Conservation (phyloP, 768 basidiomycete species). For the Tylopilus sp. region DNA sequence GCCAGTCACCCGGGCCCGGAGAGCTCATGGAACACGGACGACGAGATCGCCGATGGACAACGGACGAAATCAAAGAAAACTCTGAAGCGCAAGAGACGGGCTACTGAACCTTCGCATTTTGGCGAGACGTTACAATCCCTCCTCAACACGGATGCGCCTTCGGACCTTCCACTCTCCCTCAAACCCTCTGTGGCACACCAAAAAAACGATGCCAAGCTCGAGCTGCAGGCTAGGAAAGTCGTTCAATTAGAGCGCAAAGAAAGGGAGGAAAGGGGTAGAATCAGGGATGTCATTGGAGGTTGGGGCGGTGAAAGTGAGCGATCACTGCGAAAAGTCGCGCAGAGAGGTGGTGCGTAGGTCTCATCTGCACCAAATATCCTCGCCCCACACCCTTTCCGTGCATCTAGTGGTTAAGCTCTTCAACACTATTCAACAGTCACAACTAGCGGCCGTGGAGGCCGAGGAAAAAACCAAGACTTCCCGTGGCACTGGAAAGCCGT, state of each 20-base stretch:
- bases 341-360: slow-evolving; percentile 62
- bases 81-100: slow-evolving; percentile 77
- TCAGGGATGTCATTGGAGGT: slow-evolving; percentile 74
- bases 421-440: slow-evolving; percentile 83
- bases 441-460: slow-evolving; percentile 49
- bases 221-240: slow-evolving; percentile 66
- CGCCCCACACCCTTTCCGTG: not conserved
- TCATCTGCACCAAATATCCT: not conserved
- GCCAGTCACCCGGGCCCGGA: slow-evolving; percentile 16
- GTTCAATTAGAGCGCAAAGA: slow-evolving; percentile 71
- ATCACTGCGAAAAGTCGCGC: slow-evolving; percentile 78
- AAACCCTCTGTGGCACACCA: slow-evolving; percentile 69
- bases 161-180: slow-evolving; percentile 69
- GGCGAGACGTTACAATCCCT: slow-evolving; percentile 72
- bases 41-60: slow-evolving; percentile 58
- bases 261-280: slow-evolving; percentile 64
- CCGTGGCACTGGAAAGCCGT: slow-evolving; percentile 72
- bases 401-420: slow-evolving; percentile 75
- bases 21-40: slow-evolving; percentile 49
- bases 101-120: slow-evolving; percentile 70
- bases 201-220: slow-evolving; percentile 73
- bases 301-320: slow-evolving; percentile 86
- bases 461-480: slow-evolving; percentile 57
- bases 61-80: slow-evolving; percentile 73
- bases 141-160: slow-evolving; percentile 68